Percentiles rank a stretch among this genome's conserved stretches.
Evolutionary conservation across 129 eudicot species (phyloP).

Genomic region (Centaurea solstitialis): DNA sequence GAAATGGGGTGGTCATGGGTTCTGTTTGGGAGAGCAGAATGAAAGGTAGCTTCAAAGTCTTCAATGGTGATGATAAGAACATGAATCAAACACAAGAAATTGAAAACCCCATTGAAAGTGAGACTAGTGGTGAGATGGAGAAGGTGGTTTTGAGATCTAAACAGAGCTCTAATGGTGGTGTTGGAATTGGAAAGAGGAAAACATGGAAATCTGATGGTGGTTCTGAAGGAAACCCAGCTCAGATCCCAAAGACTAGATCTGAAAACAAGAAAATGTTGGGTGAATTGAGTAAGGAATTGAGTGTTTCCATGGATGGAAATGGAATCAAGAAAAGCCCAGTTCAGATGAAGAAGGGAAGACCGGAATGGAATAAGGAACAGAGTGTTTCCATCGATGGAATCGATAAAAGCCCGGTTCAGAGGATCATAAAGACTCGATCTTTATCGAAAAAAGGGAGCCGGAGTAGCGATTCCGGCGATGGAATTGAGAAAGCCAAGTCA

Average conservation of each 20-base stretch:
- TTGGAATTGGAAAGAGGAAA: conserved; percentile 57
- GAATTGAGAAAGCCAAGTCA: conserved; percentile 26
- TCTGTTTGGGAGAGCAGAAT: conserved; percentile 88
- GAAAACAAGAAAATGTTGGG: conserved; percentile 46
- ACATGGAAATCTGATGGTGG: conserved; percentile 79
- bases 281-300: conserved; percentile 40
- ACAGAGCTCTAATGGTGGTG: conserved; percentile 39
- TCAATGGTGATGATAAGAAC: conserved; percentile 37
- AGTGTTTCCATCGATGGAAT: conserved; percentile 34
- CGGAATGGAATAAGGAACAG: conserved; percentile 26
- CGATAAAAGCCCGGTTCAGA: conserved; percentile 38
- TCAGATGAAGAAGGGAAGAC: conserved; percentile 46
- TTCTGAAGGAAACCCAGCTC: conserved; percentile 51
- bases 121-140: conserved; percentile 12
- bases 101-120: conserved; percentile 21
- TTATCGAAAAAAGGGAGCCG: conserved; percentile 33
- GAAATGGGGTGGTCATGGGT: conserved; percentile 50
- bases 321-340: conserved; percentile 47
- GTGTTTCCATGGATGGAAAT: conserved; percentile 46
- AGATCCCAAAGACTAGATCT: conserved; percentile 59
- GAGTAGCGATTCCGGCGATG: conserved; percentile 15
- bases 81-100: conserved; percentile 3
- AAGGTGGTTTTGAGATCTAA: conserved; percentile 40
- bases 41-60: conserved; percentile 72
- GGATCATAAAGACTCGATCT: conserved; percentile 23